Evolutionary conservation across 2,329 filamentous ascomycete genomes (phyloP).

Genomic region (Fusarium nygamai): DNA sequence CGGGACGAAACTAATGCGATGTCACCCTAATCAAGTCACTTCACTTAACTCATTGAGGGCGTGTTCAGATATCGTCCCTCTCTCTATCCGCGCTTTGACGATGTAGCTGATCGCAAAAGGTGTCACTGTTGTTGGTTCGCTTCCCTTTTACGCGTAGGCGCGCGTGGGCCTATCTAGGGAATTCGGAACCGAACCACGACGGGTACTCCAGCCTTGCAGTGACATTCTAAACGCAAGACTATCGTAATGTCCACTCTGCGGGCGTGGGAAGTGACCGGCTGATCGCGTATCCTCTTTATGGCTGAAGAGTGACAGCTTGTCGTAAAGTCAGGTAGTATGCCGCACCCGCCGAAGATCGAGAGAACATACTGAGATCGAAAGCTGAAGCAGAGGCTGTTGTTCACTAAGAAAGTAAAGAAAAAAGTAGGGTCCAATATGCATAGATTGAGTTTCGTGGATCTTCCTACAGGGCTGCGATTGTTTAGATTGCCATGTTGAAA

Average conservation of each 20-base stretch:
- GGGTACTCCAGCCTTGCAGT: background rate
- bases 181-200: background rate
- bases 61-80: background rate
- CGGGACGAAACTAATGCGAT: slow-evolving; percentile 6
- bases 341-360: background rate
- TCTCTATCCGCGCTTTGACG: background rate
- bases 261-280: background rate
- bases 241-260: background rate
- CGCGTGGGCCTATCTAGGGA: background rate
- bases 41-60: background rate
- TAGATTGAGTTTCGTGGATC: background rate
- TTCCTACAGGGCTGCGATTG: background rate
- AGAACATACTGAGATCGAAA: background rate
- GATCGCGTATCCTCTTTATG: background rate
- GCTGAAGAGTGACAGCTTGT: background rate
- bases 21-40: background rate
- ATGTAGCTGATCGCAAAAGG: background rate
- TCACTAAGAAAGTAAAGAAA: background rate
- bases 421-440: background rate
- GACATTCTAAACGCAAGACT: background rate
- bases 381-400: background rate
- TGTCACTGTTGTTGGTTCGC: background rate
- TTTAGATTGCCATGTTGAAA: background rate
- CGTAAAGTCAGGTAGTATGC: background rate
- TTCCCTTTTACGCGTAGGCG: background rate